Conservation (phyloP, 257 asterid genomes). For the Osmanthus fragrans region DNA sequence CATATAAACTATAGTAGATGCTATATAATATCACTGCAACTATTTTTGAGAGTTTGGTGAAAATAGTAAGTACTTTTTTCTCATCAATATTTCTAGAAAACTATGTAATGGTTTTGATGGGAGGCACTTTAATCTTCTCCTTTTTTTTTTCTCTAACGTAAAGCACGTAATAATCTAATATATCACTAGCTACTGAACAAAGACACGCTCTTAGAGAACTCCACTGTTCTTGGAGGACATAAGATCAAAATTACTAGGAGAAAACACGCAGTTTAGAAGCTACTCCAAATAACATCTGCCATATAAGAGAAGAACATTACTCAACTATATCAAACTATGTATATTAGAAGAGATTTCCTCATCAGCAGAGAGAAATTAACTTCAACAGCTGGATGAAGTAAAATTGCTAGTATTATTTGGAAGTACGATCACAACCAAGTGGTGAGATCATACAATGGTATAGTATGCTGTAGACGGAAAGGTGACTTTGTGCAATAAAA, state of each 20-base stretch:
- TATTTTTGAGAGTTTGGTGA: neutral
- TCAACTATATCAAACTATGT: neutral
- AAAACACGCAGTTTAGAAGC: neutral
- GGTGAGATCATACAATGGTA: neutral
- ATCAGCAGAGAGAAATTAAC: neutral
- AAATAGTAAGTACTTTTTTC: neutral
- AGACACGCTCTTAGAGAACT: neutral
- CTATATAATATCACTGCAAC: neutral
- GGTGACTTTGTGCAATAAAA: neutral
- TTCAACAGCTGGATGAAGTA: neutral
- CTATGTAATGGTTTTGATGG: neutral
- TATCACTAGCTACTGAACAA: neutral
- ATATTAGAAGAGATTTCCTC: neutral
- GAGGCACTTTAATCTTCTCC: neutral
- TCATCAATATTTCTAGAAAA: neutral
- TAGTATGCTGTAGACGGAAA: neutral
- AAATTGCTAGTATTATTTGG: too few species aligned
- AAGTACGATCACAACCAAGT: neutral
- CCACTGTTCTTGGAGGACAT: neutral
- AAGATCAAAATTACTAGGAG: neutral
- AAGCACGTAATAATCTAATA: neutral
- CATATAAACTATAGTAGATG: neutral
- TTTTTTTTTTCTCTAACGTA: neutral
- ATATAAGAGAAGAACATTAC: neutral
- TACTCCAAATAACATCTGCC: neutral